Percentiles rank a stretch among this genome's conserved stretches.
Conservation (phyloP, 495 filamentous ascomycete genomes). For the Penicillium desertorum region DNA sequence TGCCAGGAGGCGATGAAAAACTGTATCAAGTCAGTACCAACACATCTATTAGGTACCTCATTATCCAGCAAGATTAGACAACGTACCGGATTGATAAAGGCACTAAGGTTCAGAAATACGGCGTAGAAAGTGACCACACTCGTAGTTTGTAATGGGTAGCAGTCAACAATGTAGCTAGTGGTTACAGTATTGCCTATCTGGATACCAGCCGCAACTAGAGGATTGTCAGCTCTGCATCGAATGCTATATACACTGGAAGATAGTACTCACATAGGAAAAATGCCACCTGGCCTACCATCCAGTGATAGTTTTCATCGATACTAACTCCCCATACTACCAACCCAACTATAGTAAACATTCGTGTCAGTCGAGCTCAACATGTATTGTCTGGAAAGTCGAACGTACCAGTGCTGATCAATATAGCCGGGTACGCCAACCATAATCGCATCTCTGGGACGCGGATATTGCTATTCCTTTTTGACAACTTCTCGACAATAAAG, state of each 20-base stretch:
- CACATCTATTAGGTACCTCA: background rate
- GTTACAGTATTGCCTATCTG: constrained; percentile 61
- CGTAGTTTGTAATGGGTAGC: constrained; percentile 58
- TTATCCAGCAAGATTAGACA: background rate
- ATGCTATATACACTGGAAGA: background rate
- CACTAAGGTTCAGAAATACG: constrained; percentile 57
- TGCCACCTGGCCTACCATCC: constrained; percentile 60
- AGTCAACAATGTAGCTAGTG: constrained; percentile 58
- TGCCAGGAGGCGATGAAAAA: constrained; percentile 61
- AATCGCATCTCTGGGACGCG: constrained; percentile 58
- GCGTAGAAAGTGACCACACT: constrained; percentile 61
- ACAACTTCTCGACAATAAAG: constrained; percentile 46
- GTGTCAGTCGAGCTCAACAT: constrained; percentile 2
- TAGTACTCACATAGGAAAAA: constrained; percentile 49
- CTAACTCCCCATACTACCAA: constrained; percentile 58
- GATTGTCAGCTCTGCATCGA: background rate
- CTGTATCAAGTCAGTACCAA: constrained; percentile 16
- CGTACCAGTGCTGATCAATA: constrained; percentile 47
- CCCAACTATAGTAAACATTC: constrained; percentile 25
- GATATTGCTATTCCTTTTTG: constrained; percentile 46
- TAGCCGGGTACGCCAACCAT: constrained; percentile 59
- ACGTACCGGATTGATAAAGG: constrained; percentile 48
- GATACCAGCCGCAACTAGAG: constrained; percentile 55
- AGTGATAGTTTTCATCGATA: constrained; percentile 56
- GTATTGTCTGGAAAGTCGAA: background rate